Evolutionary conservation across 1,139 yeast species (phyloP), one percentile per base, ranked within the genome.

Genomic region (Hyphopichia wangnamkhiaoensis): DNA sequence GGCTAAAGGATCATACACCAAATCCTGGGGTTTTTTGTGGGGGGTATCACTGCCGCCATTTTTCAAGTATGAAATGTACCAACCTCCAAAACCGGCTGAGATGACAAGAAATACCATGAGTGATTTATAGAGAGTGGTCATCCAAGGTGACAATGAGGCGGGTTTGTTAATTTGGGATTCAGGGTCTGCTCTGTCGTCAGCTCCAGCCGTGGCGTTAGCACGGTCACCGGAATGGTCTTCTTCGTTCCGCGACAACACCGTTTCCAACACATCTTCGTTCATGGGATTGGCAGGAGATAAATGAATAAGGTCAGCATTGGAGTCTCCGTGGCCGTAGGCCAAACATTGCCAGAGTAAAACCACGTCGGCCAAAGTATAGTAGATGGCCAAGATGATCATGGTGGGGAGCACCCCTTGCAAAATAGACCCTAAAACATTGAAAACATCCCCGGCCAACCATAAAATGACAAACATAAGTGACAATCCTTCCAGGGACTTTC

Each of bases 381-480:
- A 93, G 0, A 91, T 76, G 3, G 98, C 97, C 46, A 93, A 73
- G 6, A 91, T 79, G 46, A 84, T 82, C 96, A 91, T 91, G 1
- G 98, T 91, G 23, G 96, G 95, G 45, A 91, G 71, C 2, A 91
- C 91, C 8, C 90, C 89, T 63, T 91, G 97, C 46, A 90, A 61
- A 6, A 89, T 71, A 2, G 96, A 90, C 6, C 98, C 98, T 30
- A 91, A 67, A 5, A 90, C 93, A 55, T 91, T 91, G 66, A 91
- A 90, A 0, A 91, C 79, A 61, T 91, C 98, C 32, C 98, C 98
- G 0, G 81, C 82, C 39, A 80, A 71, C 98, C 98, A 91, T 31
- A 91, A 71, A 3, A 88, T 75, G 23, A 91, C 88, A 59, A 91
- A 91, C 48, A 84, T 67, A 29, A 90, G 63, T 5, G 96, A 88